Evolutionary conservation across 2,329 filamentous ascomycete species (phyloP).

Genomic region (Meredithiella fracta): DNA sequence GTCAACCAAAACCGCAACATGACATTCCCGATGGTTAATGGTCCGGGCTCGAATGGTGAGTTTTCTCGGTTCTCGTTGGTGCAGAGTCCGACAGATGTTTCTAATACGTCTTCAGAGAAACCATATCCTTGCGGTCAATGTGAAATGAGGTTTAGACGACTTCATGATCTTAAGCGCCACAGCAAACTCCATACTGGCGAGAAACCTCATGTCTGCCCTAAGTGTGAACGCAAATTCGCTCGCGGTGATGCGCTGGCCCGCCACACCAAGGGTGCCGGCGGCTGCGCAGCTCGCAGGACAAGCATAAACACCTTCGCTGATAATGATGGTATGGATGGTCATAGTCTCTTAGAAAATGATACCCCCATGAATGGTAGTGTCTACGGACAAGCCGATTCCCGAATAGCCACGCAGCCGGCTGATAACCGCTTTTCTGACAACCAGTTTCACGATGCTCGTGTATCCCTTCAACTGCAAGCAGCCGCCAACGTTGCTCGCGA

Average conservation of each 20-base stretch:
- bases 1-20: slow-evolving; percentile 34
- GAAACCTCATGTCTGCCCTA: slow-evolving; percentile 83
- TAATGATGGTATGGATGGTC: slow-evolving; percentile 53
- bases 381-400: slow-evolving; percentile 30
- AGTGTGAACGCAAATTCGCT: slow-evolving; percentile 88
- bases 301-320: slow-evolving; percentile 71
- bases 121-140: slow-evolving; percentile 91
- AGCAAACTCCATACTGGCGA: slow-evolving; percentile 94
- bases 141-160: slow-evolving; percentile 73
- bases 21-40: slow-evolving; percentile 37
- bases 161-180: slow-evolving; percentile 92
- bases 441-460: slow-evolving; percentile 10
- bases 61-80: neutral
- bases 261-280: slow-evolving; percentile 89
- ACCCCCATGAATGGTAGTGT: slow-evolving; percentile 32
- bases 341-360: slow-evolving; percentile 33
- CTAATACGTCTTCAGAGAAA: slow-evolving; percentile 44
- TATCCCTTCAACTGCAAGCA: slow-evolving; percentile 11
- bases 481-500: neutral
- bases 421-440: slow-evolving; percentile 2
- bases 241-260: slow-evolving; percentile 86
- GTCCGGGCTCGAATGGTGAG: slow-evolving; percentile 16
- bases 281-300: slow-evolving; percentile 78
- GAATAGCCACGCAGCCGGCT: slow-evolving; percentile 25
- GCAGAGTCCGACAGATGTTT: neutral